Percentiles rank a stretch among this genome's conserved stretches.
These are phyloP conservation scores for Cephalotrichum gorgonifer DNA, from an alignment of 2,329 filamentous ascomycete species.

Conservation along the genomic window DNA sequence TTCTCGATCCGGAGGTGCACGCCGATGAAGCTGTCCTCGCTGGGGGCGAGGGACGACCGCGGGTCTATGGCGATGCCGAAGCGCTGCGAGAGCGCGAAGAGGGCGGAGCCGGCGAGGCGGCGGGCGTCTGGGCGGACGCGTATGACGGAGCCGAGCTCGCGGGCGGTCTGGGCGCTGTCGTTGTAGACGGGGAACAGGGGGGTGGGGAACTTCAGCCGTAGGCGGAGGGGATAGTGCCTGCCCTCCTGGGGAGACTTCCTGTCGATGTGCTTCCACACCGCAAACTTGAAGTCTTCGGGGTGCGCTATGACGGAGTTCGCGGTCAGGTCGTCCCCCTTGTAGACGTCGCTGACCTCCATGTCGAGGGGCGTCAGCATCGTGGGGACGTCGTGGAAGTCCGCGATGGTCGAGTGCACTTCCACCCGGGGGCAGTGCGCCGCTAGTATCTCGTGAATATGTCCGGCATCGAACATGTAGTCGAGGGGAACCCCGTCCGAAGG, in stretches of 20 bases:
- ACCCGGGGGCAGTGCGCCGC: slow-evolving; percentile 23
- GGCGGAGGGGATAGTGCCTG: slow-evolving; percentile 20
- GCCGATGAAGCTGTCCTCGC: slow-evolving; percentile 18
- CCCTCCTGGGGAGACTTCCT: slow-evolving; percentile 12
- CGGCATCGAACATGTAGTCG: slow-evolving; percentile 23
- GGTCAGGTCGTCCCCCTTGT: slow-evolving; percentile 5
- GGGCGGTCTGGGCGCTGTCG: slow-evolving; percentile 17
- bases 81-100: slow-evolving; percentile 20
- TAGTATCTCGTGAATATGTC: slow-evolving; percentile 19
- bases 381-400: slow-evolving; percentile 22
- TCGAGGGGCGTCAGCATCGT: slow-evolving; percentile 13
- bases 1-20: slow-evolving; percentile 24
- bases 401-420: slow-evolving; percentile 20
- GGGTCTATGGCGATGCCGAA: slow-evolving; percentile 16
- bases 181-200: slow-evolving; percentile 20
- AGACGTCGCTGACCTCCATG: slow-evolving; percentile 14
- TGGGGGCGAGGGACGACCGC: slow-evolving; percentile 12
- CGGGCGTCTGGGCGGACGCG: slow-evolving; percentile 22
- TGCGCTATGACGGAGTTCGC: slow-evolving; percentile 15
- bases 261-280: slow-evolving; percentile 17
- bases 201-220: slow-evolving; percentile 17
- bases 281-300: slow-evolving; percentile 9
- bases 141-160: slow-evolving; percentile 27
- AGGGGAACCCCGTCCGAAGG: slow-evolving; percentile 17
- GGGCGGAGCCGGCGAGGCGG: slow-evolving; percentile 20